Evolutionary conservation across 1,284 basidiomycete genomes (phyloP).

Genomic region (Inonotus obliquus): DNA sequence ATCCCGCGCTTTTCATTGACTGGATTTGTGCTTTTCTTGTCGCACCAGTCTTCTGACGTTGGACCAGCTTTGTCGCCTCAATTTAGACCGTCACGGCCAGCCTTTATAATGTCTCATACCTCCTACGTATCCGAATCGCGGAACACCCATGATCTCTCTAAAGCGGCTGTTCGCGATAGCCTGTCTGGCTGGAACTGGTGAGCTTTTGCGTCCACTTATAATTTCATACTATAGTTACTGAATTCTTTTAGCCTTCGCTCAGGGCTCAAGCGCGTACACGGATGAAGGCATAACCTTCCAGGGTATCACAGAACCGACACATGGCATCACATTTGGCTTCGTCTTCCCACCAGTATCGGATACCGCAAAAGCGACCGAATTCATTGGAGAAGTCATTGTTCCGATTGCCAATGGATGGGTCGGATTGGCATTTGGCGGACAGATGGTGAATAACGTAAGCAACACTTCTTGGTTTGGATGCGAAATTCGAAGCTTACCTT

Average conservation of each 20-base stretch:
- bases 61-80: neutral
- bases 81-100: neutral
- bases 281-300: constrained; percentile 46
- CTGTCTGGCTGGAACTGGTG: constrained; percentile 13
- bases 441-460: constrained; percentile 45
- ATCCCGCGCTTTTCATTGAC: constrained; percentile 2
- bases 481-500: neutral
- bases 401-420: constrained; percentile 51
- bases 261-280: constrained; percentile 13
- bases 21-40: neutral
- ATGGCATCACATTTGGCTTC: constrained; percentile 47
- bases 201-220: neutral
- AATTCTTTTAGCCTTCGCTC: constrained; percentile 12
- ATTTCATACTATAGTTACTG: neutral
- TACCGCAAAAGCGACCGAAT: constrained; percentile 42
- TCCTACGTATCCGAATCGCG: neutral
- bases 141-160: constrained; percentile 5
- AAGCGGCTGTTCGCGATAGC: constrained; percentile 13
- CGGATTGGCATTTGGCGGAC: constrained; percentile 46
- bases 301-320: constrained; percentile 44
- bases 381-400: constrained; percentile 58
- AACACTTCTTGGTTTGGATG: neutral
- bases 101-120: constrained; percentile 5
- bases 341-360: constrained; percentile 44
- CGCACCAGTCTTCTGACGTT: neutral